Evolutionary conservation across 148 eudicot genomes (phyloP), one percentile per base, ranked within the genome.

Genomic region (Vaccinium myrtillus): DNA sequence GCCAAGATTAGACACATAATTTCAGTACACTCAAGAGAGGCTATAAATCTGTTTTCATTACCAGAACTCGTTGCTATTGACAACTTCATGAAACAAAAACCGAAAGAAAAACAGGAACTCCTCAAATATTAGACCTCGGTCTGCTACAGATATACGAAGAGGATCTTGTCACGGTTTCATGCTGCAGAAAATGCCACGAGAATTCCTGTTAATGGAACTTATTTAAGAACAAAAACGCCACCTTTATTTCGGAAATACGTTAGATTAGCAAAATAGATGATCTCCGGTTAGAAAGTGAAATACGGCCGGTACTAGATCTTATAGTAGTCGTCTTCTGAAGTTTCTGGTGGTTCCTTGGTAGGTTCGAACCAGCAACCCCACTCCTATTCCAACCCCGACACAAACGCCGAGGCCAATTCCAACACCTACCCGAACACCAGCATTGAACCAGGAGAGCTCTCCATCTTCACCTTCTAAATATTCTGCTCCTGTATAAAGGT

Each of bases 351-450:
- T 91, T 86, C 93, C 92, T 86, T 92, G 97, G 89, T 94, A 92
- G 48, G 97, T 92, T 85, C 89, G 90, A 30, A 90, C 94, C 23
- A 94, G 90, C 81, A 94, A 87, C 46, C 97, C 95, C n/a, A 90
- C 95, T 30, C 95, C 97, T 75, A 94, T 90, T 18, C 97, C 95
- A 14, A 94, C 79, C 21, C 97, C 97, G 75, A 94, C 92, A 80
- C 94, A 92, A 55, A 94, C 71, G 13, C 94, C 87, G 79, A 94
- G 93, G 77, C 97, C 94, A 48, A 94, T 91, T 58, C 97, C 97
- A 56, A 93, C 95, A 27, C 95, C 95, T 4, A 93, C 94, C 86
- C 95, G 88, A 82, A 92, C 94, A 12, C 94, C 95, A 15, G 97
- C 93, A 75, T 92, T 94, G 88, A 94, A 94, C 93, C 94, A 92